Evolutionary conservation across 2,329 filamentous ascomycete species (phyloP).

Genomic region (Furcasterigmium sp.): DNA sequence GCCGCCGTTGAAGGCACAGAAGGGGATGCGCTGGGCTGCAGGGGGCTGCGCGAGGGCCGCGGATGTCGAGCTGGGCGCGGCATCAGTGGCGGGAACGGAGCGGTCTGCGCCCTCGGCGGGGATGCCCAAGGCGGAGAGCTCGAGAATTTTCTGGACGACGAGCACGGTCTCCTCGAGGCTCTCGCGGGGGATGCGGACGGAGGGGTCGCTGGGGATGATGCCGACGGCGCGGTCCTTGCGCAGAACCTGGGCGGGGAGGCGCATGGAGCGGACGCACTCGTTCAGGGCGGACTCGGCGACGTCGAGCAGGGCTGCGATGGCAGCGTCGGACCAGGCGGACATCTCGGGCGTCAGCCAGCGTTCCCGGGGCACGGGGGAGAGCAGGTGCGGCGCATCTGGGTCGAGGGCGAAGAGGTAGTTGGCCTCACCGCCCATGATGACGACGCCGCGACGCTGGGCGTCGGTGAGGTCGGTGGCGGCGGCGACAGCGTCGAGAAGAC

Average conservation of each 20-base stretch:
- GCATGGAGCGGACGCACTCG: constrained; percentile 75
- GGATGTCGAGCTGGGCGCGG: too few species aligned
- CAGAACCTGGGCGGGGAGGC: constrained; percentile 72
- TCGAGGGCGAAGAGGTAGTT: constrained; percentile 90
- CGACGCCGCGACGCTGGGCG: constrained; percentile 68
- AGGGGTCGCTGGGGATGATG: constrained; percentile 60
- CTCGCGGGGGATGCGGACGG: constrained; percentile 72
- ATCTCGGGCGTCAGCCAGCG: constrained; percentile 76
- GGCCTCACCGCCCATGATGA: constrained; percentile 93
- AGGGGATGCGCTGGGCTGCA: constrained; percentile 55
- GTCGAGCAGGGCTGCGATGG: constrained; percentile 78
- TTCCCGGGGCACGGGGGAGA: constrained; percentile 60
- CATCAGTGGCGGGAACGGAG: neutral
- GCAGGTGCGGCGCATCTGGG: constrained; percentile 55
- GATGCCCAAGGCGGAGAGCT: constrained; percentile 57
- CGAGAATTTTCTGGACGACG: constrained; percentile 87
- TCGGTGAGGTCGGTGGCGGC: constrained; percentile 52
- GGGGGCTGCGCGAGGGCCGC: too few species aligned
- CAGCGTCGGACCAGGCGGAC: constrained; percentile 68
- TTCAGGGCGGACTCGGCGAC: constrained; percentile 79
- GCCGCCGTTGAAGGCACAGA: constrained; percentile 97
- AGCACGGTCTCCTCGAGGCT: constrained; percentile 93
- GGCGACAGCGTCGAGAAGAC: constrained; percentile 75
- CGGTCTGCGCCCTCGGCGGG: constrained; percentile 21
- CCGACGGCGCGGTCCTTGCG: constrained; percentile 86